Evolutionary conservation across 805 yeast genomes (phyloP).

Genomic region (Pichia gijzeniarum): DNA sequence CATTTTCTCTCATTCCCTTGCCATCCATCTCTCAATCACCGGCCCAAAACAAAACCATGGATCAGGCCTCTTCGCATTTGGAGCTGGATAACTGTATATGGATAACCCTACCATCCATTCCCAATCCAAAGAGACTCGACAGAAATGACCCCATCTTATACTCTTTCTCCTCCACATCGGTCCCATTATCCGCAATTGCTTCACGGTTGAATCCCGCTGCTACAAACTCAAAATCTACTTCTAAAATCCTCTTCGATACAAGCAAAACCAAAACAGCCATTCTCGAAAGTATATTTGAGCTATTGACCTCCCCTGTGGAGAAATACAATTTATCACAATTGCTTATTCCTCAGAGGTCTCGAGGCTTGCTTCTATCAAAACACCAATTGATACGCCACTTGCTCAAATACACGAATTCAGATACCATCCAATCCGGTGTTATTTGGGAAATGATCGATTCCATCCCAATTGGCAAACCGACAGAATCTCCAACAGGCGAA

Average conservation of each 20-base stretch:
- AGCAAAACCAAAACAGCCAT: not conserved
- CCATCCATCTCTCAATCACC: no score
- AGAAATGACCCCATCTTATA: not conserved
- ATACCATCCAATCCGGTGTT: constrained; percentile 1
- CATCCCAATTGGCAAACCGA: constrained; percentile 6
- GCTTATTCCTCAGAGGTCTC: constrained; percentile 2
- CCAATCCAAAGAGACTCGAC: not conserved
- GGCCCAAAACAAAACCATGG: not conserved
- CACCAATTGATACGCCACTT: constrained; percentile 3
- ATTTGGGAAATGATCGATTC: constrained; percentile 1
- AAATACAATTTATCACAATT: constrained; percentile 2
- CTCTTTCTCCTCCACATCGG: not conserved
- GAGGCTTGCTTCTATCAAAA: constrained; percentile 6
- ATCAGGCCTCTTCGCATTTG: no score
- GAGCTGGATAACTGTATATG: not conserved
- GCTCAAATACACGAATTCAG: constrained; percentile 2
- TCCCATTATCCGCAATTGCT: constrained; percentile 4
- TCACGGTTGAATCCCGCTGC: not conserved
- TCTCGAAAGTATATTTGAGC: not conserved
- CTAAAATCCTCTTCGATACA: not conserved
- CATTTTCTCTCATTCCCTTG: no score
- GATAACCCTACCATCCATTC: not conserved
- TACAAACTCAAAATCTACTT: not conserved
- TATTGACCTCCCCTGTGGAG: constrained; percentile 4
- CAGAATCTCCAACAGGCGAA: constrained; percentile 1